Percentiles rank a stretch among this genome's conserved stretches.
phyloP scores from a whole-genome alignment of 352 stramenopile species.

The Globisporangium nunn region DNA sequence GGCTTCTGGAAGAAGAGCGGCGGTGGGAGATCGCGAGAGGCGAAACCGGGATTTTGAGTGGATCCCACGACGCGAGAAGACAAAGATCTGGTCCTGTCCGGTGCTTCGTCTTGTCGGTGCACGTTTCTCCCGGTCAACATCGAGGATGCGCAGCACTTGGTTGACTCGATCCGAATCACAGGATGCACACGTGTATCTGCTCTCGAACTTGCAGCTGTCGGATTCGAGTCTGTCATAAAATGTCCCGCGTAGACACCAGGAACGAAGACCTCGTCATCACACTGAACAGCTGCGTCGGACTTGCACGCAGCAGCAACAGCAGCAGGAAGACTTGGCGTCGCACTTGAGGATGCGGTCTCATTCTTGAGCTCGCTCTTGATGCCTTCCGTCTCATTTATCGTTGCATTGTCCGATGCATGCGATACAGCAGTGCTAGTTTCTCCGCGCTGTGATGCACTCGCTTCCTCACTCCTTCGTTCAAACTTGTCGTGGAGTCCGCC shows the following conservation, averaged over 20 bases:
- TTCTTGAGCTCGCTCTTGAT: background rate
- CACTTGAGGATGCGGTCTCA: background rate
- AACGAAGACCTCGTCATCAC: slow-evolving; percentile 12
- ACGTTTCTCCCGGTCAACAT: background rate
- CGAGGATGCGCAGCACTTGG: background rate
- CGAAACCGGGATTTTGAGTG: background rate
- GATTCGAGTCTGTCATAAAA: background rate
- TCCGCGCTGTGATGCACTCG: background rate
- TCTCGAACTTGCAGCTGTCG: background rate
- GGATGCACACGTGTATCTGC: background rate
- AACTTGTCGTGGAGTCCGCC: background rate
- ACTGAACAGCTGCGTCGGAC: slow-evolving; percentile 25
- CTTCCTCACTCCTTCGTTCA: background rate
- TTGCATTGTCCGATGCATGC: background rate
- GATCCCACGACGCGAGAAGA: background rate
- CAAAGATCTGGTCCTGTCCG: too few species aligned
- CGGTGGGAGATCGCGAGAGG: slow-evolving; percentile 20
- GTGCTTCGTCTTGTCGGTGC: background rate
- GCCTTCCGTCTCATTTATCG: background rate
- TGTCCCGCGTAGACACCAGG: background rate
- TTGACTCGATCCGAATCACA: slow-evolving; percentile 2
- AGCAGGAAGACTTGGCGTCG: background rate
- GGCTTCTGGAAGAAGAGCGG: slow-evolving; percentile 44
- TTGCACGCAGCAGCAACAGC: background rate
- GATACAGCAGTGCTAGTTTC: background rate